Percentiles rank a stretch among this genome's conserved stretches.
Evolutionary conservation across 2,329 filamentous ascomycete genomes (phyloP).

Genomic region (Clarireedia monteithiana): DNA sequence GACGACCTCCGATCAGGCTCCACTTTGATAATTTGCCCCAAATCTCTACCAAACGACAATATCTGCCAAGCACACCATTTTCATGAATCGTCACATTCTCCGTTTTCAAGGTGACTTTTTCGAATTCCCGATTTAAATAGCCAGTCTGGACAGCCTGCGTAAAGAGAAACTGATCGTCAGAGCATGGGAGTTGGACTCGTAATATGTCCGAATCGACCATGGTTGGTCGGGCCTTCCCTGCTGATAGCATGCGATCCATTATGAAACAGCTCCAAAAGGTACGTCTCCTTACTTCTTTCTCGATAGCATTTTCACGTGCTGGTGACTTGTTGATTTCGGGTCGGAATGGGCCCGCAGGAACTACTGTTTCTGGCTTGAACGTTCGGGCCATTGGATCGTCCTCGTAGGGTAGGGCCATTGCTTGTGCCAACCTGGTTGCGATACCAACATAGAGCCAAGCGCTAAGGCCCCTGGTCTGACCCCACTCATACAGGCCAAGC

Average conservation of each 20-base stretch:
- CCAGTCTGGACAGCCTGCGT: slow-evolving; percentile 49
- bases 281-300: slow-evolving; percentile 56
- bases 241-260: slow-evolving; percentile 61
- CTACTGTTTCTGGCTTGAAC: slow-evolving; percentile 24
- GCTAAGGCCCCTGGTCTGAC: slow-evolving; percentile 50
- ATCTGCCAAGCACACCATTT: slow-evolving; percentile 35
- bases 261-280: slow-evolving; percentile 72
- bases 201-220: slow-evolving; percentile 53
- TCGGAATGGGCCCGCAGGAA: slow-evolving; percentile 21
- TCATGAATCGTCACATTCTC: slow-evolving; percentile 13
- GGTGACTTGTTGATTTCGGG: slow-evolving; percentile 6
- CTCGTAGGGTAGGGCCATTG: slow-evolving; percentile 52
- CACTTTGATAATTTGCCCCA: slow-evolving; percentile 52
- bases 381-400: slow-evolving; percentile 32
- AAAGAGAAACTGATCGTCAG: slow-evolving; percentile 56
- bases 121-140: slow-evolving; percentile 37
- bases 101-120: slow-evolving; percentile 37
- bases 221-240: slow-evolving; percentile 52
- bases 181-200: slow-evolving; percentile 59
- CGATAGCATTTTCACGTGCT: slow-evolving; percentile 38
- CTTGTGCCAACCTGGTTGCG: slow-evolving; percentile 51
- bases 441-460: slow-evolving; percentile 61
- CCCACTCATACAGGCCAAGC: slow-evolving; percentile 67
- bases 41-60: slow-evolving; percentile 51
- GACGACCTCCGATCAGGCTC: slow-evolving; percentile 44